Conservation (phyloP, 1,284 basidiomycete species). For the Marasmius fiardii region DNA sequence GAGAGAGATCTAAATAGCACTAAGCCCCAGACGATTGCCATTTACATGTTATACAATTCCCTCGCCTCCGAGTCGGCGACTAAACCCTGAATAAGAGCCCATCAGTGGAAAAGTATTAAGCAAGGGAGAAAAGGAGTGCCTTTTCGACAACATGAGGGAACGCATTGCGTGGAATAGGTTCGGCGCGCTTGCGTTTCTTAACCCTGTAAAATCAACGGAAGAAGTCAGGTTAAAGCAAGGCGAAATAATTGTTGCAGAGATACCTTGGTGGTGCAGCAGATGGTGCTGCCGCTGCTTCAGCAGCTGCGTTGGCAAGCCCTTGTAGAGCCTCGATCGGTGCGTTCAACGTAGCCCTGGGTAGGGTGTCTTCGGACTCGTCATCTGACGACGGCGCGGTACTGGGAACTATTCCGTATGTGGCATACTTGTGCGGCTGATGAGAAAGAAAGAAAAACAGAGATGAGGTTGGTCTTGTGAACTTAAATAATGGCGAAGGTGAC, state of each 20-base stretch:
- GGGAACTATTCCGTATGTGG: slow-evolving; percentile 84
- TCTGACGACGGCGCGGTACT: slow-evolving; percentile 81
- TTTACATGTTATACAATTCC: slow-evolving; percentile 80
- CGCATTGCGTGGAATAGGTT: slow-evolving; percentile 81
- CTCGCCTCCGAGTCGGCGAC: slow-evolving; percentile 75
- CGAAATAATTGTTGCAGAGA: slow-evolving; percentile 9
- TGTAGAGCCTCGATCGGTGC: slow-evolving; percentile 93
- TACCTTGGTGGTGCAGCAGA: slow-evolving; percentile 45
- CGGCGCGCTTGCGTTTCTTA: slow-evolving; percentile 84
- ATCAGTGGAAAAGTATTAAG: not conserved
- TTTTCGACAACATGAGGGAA: slow-evolving; percentile 85
- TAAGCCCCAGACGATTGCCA: slow-evolving; percentile 7
- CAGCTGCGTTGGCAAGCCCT: slow-evolving; percentile 89
- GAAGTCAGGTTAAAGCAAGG: slow-evolving; percentile 9
- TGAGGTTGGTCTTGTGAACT: slow-evolving; percentile 18
- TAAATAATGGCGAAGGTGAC: slow-evolving; percentile 9
- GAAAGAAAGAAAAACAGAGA: too few species aligned
- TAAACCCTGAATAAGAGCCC: slow-evolving; percentile 50
- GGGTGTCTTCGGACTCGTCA: slow-evolving; percentile 83
- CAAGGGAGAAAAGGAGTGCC: slow-evolving; percentile 31
- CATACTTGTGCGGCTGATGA: slow-evolving; percentile 80
- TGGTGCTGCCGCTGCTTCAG: slow-evolving; percentile 82
- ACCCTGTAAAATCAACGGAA: slow-evolving; percentile 42
- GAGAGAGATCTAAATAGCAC: slow-evolving; percentile 17
- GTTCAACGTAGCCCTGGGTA: slow-evolving; percentile 77